Evolutionary conservation across 352 stramenopile genomes (phyloP).

Genomic region (Plasmopara viticola): DNA sequence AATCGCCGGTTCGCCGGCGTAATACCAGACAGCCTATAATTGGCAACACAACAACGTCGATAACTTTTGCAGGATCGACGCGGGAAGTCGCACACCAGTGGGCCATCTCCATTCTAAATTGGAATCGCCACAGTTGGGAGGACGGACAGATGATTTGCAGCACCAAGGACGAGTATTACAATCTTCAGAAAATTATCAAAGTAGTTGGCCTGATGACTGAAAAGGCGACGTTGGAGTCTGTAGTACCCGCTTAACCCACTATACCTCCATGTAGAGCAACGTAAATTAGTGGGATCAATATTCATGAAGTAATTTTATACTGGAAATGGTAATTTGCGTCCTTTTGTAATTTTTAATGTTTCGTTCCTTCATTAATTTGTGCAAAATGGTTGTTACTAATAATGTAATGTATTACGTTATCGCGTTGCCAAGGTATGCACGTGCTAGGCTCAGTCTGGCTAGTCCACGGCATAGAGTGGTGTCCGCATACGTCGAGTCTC

Average conservation of each 20-base stretch:
- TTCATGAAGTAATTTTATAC: no score
- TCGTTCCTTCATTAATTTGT: no score
- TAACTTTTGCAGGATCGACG: constrained; percentile 51
- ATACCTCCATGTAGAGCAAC: constrained; percentile 41
- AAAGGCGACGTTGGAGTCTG: constrained; percentile 24
- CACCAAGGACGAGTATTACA: constrained; percentile 57
- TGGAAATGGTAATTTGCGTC: no score
- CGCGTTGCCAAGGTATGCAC: no score
- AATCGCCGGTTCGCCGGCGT: constrained; percentile 14
- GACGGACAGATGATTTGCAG: constrained; percentile 73
- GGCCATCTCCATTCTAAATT: constrained; percentile 76
- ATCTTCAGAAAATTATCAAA: constrained; percentile 38
- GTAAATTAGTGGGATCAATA: no score
- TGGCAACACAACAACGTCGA: constrained; percentile 21
- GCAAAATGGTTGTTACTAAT: no score
- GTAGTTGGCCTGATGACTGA: constrained; percentile 14
- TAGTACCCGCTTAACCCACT: constrained; percentile 38
- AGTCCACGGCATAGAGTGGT: no score
- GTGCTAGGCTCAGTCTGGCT: no score
- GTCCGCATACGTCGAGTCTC: no score
- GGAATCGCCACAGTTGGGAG: constrained; percentile 83
- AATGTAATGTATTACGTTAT: no score
- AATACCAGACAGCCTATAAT: constrained; percentile 13
- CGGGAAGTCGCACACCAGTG: constrained; percentile 56
- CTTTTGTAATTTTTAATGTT: no score